Base-by-base conservation (phyloP, 352 stramenopile species). In the Thalassiosira exigua region DNA sequence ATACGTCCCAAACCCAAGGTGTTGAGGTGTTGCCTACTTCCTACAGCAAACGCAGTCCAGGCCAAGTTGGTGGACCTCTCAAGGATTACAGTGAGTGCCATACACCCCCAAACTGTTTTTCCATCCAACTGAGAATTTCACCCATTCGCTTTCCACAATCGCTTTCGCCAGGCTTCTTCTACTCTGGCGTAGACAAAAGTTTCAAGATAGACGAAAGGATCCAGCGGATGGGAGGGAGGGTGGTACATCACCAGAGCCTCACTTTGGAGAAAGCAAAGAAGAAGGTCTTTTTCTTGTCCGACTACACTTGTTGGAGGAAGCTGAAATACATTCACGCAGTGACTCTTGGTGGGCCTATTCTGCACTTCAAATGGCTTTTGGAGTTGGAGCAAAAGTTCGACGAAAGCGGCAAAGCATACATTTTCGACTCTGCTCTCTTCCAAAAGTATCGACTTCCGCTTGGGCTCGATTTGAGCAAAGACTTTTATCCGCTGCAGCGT, bases 351-450 rank as follows among this genome's bases (percentile, higher is more conserved):
- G 57, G 51, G 17, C 78, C 71, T 11, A 79, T 86, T 59, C 30
- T 86, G 33, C 71, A 86, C 36, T 59, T 59, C 58, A 21, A 86
- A 51, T 86, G 78, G 78, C 27, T 86, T 41, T 30, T 42, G 42
- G 50, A 79, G 27, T 51, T 86, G 19, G 71, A 80, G 56, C 12
- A 79, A 42, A 73, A 79, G 42, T 62, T 64, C 33, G n/a, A 57
- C 41, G 44, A 79, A 33, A 21, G 33, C 44, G 66, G 62, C 19
- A 69, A 22, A 17, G 78, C 50, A 24, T 79, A 75, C 41, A 61
- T 59, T 32, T 79, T 86, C 50, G 69, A 71, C 56, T 86, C 78
- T 41, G 61, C 78, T 7, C 56, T 86, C 9, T 86, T 75, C 39
- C 58, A 36, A 39, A 82, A 68, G 53, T 66, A 82, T 39, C 30